phyloP scores from a whole-genome alignment of 305 asterid genomes.

The Fraxinus velutina region DNA sequence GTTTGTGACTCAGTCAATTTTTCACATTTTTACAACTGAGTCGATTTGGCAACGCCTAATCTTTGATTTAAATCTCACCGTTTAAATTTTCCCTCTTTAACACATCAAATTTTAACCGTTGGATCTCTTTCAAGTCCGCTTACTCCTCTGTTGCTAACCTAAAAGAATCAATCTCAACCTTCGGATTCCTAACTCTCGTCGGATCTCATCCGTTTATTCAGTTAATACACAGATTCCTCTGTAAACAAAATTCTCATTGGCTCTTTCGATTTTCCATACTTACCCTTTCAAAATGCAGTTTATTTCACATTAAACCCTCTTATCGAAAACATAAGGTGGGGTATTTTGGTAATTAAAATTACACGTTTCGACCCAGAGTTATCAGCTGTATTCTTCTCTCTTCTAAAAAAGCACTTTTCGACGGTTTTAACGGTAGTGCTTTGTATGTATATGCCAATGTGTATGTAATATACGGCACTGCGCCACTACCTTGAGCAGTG shows the following conservation, averaged over 20 bases:
- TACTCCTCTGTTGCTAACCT: conserved; percentile 8
- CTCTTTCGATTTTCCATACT: conserved; percentile 20
- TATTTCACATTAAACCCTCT: not conserved
- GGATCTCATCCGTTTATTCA: conserved; percentile 50
- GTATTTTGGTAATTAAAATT: conserved; percentile 29
- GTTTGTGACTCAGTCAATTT: conserved; percentile 32
- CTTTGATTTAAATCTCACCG: conserved; percentile 25
- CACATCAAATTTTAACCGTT: conserved; percentile 27
- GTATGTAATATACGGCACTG: not conserved
- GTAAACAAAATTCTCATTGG: conserved; percentile 32
- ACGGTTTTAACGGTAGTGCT: conserved; percentile 30
- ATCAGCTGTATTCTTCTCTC: conserved; percentile 23
- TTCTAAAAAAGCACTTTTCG: conserved; percentile 26
- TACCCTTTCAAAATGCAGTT: conserved; percentile 25
- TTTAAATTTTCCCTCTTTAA: conserved; percentile 18
- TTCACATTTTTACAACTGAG: conserved; percentile 11
- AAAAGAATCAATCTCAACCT: conserved; percentile 23
- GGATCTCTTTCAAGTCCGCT: conserved; percentile 24
- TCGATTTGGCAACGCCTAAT: conserved; percentile 18
- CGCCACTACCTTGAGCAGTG: not conserved
- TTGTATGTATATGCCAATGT: not conserved
- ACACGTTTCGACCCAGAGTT: not conserved
- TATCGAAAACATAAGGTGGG: conserved; percentile 1
- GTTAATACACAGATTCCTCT: conserved; percentile 44
- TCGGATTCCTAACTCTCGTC: conserved; percentile 24